Conservation (phyloP, 176 grass and related monocot species). For the Cymbopogon citratus region DNA sequence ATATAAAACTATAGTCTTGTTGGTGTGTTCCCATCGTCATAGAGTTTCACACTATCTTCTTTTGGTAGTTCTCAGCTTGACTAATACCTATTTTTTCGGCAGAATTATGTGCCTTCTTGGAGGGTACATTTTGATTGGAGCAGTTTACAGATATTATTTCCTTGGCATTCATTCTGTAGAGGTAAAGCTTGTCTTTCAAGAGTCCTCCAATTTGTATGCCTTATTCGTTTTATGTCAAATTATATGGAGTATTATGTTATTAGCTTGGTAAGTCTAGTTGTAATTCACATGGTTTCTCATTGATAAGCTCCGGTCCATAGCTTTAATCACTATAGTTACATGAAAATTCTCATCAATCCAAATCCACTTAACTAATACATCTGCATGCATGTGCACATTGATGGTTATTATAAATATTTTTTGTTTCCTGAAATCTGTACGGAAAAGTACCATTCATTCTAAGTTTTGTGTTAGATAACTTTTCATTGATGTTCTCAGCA, state of each 20-base stretch:
- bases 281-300: not conserved
- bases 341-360: not conserved
- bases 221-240: not conserved
- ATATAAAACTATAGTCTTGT: not conserved
- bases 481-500: not conserved
- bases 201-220: not conserved
- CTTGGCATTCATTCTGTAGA: conserved; percentile 77
- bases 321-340: not conserved
- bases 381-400: not conserved
- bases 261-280: not conserved
- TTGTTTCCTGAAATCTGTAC: not conserved
- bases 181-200: conserved; percentile 38
- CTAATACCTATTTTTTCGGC: conserved; percentile 22
- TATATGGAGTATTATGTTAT: not conserved
- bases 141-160: conserved; percentile 83
- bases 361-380: not conserved
- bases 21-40: not conserved
- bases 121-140: conserved; percentile 72
- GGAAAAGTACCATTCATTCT: not conserved
- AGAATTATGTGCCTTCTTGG: conserved; percentile 75
- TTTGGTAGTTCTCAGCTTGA: conserved; percentile 19
- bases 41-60: conserved; percentile 1
- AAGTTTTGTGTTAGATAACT: not conserved
- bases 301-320: not conserved
- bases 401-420: not conserved